Evolutionary conservation across 2,329 filamentous ascomycete species (phyloP).

Genomic region (Exophiala dermatitidis): DNA sequence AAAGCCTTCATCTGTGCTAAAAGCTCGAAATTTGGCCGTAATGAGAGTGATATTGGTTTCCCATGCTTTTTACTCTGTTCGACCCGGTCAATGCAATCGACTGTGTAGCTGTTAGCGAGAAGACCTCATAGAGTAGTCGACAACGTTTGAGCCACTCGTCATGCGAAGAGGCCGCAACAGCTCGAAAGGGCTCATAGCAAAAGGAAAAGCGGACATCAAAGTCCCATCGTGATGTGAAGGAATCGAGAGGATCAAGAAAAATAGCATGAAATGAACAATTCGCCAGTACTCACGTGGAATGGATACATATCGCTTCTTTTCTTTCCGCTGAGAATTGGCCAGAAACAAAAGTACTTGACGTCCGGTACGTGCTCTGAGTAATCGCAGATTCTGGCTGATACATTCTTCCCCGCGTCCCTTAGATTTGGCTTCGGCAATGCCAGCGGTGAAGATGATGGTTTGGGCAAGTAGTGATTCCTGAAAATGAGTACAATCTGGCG

Average conservation of each 20-base stretch:
- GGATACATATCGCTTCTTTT: constrained; percentile 37
- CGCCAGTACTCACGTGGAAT: constrained; percentile 32
- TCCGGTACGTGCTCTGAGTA: constrained; percentile 34
- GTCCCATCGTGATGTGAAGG: too few relatives aligned
- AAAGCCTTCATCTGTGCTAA: constrained; percentile 36
- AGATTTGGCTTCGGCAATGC: constrained; percentile 39
- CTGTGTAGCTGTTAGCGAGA: constrained; percentile 22
- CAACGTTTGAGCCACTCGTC: neutral
- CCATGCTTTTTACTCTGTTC: constrained; percentile 36
- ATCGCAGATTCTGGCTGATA: constrained; percentile 39
- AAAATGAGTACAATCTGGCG: constrained; percentile 36
- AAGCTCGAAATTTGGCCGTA: constrained; percentile 38
- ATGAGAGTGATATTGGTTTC: constrained; percentile 33
- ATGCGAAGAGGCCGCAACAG: neutral
- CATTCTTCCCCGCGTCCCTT: constrained; percentile 41
- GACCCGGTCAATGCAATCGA: constrained; percentile 36
- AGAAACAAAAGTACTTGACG: constrained; percentile 36
- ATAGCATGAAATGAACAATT: too few relatives aligned
- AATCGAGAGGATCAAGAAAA: too few relatives aligned
- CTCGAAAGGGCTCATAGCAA: too few relatives aligned
- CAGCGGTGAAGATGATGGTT: constrained; percentile 36
- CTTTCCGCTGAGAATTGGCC: constrained; percentile 38
- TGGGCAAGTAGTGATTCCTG: constrained; percentile 37
- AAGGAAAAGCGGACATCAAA: too few relatives aligned
- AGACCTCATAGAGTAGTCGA: neutral